phyloP scores from a whole-genome alignment of 1,284 basidiomycete species.

The Somion occarium region DNA sequence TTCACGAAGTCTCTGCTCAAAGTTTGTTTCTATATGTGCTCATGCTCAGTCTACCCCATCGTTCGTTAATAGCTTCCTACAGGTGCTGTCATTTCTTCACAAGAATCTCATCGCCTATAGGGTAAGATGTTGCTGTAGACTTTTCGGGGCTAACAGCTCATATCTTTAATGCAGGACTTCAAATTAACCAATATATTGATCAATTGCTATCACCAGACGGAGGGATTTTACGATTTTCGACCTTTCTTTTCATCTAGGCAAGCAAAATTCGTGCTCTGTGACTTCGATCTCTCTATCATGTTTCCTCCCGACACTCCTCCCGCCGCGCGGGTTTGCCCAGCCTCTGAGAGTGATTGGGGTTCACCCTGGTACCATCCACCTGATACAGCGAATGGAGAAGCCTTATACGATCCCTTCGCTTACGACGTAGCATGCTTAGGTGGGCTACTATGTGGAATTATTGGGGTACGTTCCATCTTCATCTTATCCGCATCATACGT shows the following conservation, averaged over 20 bases:
- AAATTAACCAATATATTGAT: neutral
- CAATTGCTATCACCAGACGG: neutral
- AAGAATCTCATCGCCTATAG: neutral
- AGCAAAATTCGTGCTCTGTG: neutral
- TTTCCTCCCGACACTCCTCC: neutral
- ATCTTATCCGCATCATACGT: neutral
- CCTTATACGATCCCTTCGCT: neutral
- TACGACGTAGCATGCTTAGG: neutral
- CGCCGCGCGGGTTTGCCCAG: neutral
- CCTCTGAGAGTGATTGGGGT: neutral
- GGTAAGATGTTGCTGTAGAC: neutral
- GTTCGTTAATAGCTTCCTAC: neutral
- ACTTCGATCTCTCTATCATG: neutral
- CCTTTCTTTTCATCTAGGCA: neutral
- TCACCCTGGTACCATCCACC: neutral
- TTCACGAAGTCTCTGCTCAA: neutral
- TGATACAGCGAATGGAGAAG: neutral
- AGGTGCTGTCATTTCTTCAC: neutral
- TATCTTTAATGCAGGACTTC: neutral
- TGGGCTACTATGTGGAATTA: neutral
- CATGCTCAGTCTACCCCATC: neutral
- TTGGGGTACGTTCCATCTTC: neutral
- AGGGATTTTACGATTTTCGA: neutral
- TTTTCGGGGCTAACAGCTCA: neutral
- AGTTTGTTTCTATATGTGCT: neutral